These are phyloP conservation scores for Vanilla planifolia DNA, from an alignment of 106 monocot genomes.

Conservation along the genomic window DNA sequence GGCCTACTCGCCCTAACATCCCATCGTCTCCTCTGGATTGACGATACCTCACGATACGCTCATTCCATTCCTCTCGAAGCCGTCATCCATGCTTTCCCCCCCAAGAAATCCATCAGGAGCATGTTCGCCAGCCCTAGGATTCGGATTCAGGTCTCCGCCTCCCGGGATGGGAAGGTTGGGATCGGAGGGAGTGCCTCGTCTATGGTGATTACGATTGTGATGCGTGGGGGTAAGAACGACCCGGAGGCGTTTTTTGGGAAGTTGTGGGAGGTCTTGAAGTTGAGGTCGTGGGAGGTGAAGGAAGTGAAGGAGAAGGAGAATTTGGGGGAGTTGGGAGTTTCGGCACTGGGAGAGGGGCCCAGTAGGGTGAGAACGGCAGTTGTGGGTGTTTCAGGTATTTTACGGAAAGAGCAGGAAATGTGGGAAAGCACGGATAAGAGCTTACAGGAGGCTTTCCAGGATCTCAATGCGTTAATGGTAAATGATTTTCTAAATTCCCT, in stretches of 20 bases:
- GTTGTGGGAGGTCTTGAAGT: constrained; percentile 49
- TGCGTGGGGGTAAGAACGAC: constrained; percentile 48
- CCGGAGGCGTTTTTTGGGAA: constrained; percentile 53
- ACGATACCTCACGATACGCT: constrained; percentile 35
- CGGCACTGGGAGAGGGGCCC: constrained; percentile 5
- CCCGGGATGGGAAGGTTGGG: constrained; percentile 8
- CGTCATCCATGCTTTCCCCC: constrained; percentile 52
- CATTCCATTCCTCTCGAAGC: constrained; percentile 44
- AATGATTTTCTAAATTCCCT: not conserved
- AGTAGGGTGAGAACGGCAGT: constrained; percentile 43
- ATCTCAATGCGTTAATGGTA: constrained; percentile 92
- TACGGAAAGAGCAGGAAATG: constrained; percentile 95
- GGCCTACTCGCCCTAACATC: constrained; percentile 76
- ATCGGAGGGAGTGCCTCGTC: constrained; percentile 27
- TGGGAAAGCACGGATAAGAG: constrained; percentile 97
- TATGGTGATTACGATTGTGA: constrained; percentile 41
- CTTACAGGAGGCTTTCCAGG: constrained; percentile 91
- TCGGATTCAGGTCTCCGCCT: constrained; percentile 43
- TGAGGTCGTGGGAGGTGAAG: constrained; percentile 52
- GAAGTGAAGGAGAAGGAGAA: constrained; percentile 8
- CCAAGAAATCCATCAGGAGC: constrained; percentile 58
- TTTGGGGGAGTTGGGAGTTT: not conserved
- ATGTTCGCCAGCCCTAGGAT: constrained; percentile 68
- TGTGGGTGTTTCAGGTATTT: constrained; percentile 81
- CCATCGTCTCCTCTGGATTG: constrained; percentile 78